These are phyloP conservation scores for Suhomyces wounanorum DNA, from an alignment of 1,139 yeast species.

Conservation along the genomic window DNA sequence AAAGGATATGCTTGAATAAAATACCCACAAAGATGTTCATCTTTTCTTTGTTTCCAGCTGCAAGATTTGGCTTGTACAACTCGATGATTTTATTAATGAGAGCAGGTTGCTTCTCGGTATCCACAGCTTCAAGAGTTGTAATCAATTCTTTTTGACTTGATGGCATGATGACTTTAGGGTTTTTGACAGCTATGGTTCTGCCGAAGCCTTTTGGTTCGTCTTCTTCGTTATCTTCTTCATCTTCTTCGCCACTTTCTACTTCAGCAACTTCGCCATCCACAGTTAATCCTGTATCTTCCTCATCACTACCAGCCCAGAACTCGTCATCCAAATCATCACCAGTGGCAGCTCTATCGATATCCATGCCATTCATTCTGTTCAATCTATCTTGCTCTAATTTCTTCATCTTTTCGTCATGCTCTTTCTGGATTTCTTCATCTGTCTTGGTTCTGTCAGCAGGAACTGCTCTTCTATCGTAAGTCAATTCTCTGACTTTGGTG, in stretches of 20 bases:
- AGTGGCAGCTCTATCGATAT: slow-evolving; percentile 53
- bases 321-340: slow-evolving; percentile 71
- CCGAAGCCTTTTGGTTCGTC: slow-evolving; percentile 9
- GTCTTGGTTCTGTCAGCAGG: slow-evolving; percentile 98
- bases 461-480: slow-evolving; percentile 82
- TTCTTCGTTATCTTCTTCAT: slow-evolving; percentile 3
- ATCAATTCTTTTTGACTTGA: slow-evolving; percentile 53
- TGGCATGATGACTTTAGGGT: slow-evolving; percentile 52
- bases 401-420: slow-evolving; percentile 64
- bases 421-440: slow-evolving; percentile 75
- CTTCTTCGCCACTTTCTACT: slow-evolving; percentile 19
- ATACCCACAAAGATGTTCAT: slow-evolving; percentile 66
- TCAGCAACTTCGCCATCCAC: slow-evolving; percentile 25
- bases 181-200: slow-evolving; percentile 14
- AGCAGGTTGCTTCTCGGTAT: slow-evolving; percentile 45
- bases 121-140: slow-evolving; percentile 33
- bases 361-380: slow-evolving; percentile 81
- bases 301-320: slow-evolving; percentile 58
- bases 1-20: slow-evolving; percentile 63
- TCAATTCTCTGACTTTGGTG: slow-evolving; percentile 72
- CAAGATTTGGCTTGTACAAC: slow-evolving; percentile 72
- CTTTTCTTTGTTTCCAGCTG: slow-evolving; percentile 79
- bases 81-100: slow-evolving; percentile 59
- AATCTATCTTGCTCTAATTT: slow-evolving; percentile 75
- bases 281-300: slow-evolving; percentile 43